These are phyloP conservation scores for Pichia membranifaciens DNA, from an alignment of 805 yeast species.

Conservation along the genomic window DNA sequence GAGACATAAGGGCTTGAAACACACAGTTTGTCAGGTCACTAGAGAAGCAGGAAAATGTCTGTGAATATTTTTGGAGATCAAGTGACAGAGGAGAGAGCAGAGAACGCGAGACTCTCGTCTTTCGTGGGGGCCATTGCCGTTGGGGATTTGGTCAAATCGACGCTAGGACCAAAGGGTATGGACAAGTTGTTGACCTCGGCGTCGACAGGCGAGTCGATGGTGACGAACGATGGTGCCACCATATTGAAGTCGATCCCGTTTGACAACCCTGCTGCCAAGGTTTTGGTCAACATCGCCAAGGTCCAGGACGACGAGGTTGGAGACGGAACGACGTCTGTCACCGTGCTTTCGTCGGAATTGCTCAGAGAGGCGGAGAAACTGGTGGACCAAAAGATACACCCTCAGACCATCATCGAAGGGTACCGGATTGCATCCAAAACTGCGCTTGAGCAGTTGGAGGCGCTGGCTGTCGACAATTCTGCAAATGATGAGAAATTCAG, in stretches of 20 bases:
- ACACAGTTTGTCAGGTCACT: too few species aligned
- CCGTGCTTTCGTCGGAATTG: constrained; percentile 84
- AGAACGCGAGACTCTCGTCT: constrained; percentile 94
- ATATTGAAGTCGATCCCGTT: constrained; percentile 89
- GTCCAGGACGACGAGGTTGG: constrained; percentile 99
- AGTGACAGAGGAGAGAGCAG: constrained; percentile 96
- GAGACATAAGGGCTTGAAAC: too few species aligned
- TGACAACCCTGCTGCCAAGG: constrained; percentile 96
- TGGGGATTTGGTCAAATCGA: constrained; percentile 90
- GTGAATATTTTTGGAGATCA: constrained; percentile 96
- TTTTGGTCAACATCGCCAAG: constrained; percentile 87
- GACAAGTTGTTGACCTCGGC: constrained; percentile 90
- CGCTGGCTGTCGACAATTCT: constrained; percentile 70
- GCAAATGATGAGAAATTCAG: constrained; percentile 53
- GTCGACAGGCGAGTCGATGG: constrained; percentile 67
- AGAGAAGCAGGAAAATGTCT: constrained; percentile 38
- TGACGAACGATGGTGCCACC: constrained; percentile 98
- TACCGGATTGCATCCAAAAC: constrained; percentile 81
- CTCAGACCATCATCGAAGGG: constrained; percentile 96
- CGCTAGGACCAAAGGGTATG: constrained; percentile 99
- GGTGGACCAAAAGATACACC: constrained; percentile 90
- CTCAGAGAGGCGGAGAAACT: constrained; percentile 91
- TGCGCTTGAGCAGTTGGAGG: constrained; percentile 77
- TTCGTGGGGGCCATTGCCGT: constrained; percentile 99
- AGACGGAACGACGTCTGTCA: constrained; percentile 97